Base-by-base conservation (phyloP, 371 early-diverging fungal species). In the Apophysomyces elegans region DNA sequence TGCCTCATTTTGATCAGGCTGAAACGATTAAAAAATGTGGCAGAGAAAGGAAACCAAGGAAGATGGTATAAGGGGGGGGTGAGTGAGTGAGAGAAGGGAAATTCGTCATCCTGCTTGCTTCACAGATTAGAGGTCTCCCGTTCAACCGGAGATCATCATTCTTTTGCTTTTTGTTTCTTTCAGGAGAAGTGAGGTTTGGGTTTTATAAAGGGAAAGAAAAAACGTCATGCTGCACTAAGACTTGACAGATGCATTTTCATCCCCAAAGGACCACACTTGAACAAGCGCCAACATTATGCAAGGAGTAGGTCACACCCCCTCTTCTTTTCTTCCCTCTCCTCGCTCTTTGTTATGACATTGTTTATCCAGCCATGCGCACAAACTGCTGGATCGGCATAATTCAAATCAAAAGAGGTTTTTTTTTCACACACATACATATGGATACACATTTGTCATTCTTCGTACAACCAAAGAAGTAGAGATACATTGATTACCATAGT, bases 381-480 rank as follows among this genome's bases (percentile, higher is more conserved):
- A 50, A 50, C 54, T 18, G 21, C 11, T 50, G 54, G 54, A 50
- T 50, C 54, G 54, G 54, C 54, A 50, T 50, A 50, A 50, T 50
- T 50, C n/a, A 26, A 47, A 26, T 50, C 4, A 16, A 21, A 50
- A 16, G 32, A 50, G 21, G 7, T 18, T n/a, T 8, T 7, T 18
- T 50, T 50, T 18, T 4, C 32, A 26, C 32, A 26, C 32, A 26
- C 32, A 26, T 26, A 1, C 32, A 26, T 3, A 26, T 26, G 32
- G 32, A 26, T 26, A 26, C 32, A 26, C 32, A 2, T 26, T 26
- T 26, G 32, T 26, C 32, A 26, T 26, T 26, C 32, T 26, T 26
- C 3, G 3, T 26, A 26, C 32, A 26, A 26, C 32, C 2, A 26
- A 26, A 26, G 32, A 26, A 26, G 32, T 26, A 26, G 32, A 26